Percentiles rank a stretch among this genome's conserved stretches.
Evolutionary conservation across 129 eudicot species (phyloP).

Genomic region (Helichrysum umbraculigerum): DNA sequence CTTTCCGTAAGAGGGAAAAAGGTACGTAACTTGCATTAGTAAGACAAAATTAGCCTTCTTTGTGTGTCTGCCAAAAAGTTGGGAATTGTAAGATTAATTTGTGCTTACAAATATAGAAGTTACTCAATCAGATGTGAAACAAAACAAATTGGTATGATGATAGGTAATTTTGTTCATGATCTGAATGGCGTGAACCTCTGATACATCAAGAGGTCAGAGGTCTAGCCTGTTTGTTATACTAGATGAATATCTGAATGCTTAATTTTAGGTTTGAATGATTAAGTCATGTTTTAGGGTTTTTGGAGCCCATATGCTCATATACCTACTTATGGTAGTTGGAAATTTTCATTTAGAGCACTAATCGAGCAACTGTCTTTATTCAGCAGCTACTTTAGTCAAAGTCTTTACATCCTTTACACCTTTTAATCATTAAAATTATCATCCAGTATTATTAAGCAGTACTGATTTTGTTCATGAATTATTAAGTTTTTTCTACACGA

Average conservation of each 20-base stretch:
- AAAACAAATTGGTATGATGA: background rate
- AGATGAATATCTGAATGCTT: background rate
- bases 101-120: background rate
- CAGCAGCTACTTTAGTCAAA: background rate
- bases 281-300: background rate
- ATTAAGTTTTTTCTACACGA: background rate
- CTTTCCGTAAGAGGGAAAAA: conserved; percentile 76
- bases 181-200: background rate
- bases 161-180: background rate
- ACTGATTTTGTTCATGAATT: background rate
- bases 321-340: background rate
- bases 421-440: background rate
- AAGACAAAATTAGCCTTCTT: background rate
- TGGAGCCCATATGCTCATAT: background rate
- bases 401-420: background rate
- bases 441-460: background rate
- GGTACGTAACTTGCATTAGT: conserved; percentile 42
- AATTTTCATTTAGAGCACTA: background rate
- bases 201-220: background rate
- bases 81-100: background rate
- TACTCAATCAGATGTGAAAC: background rate
- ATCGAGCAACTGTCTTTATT: background rate
- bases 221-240: background rate
- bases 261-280: background rate
- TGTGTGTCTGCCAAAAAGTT: background rate